phyloP scores from a whole-genome alignment of 257 asterid species.

The Phtheirospermum japonicum region DNA sequence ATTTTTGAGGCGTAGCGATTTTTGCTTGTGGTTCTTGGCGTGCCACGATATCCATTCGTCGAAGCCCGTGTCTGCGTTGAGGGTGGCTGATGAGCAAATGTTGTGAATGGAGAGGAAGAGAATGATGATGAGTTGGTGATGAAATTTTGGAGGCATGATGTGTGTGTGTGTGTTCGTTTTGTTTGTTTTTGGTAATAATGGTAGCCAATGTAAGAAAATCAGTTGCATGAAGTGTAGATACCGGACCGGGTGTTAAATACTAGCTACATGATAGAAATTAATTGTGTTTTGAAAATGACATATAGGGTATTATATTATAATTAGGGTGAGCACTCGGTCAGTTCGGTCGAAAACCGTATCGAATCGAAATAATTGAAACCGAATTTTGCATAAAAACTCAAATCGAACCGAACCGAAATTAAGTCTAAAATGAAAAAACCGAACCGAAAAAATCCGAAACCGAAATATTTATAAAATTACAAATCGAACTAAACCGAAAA shows the following conservation, averaged over 20 bases:
- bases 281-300: not conserved
- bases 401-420: too few species aligned
- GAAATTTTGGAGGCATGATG: conserved; percentile 33
- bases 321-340: too few species aligned
- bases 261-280: not conserved
- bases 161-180: not conserved
- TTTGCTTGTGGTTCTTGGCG: conserved; percentile 29
- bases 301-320: not conserved
- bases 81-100: conserved; percentile 21
- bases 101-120: conserved; percentile 24
- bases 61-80: conserved; percentile 18
- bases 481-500: too few species aligned
- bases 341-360: too few species aligned
- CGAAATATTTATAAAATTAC: too few species aligned
- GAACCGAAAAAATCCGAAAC: too few species aligned
- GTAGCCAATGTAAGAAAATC: not conserved
- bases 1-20: not conserved
- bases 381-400: too few species aligned
- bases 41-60: conserved; percentile 45
- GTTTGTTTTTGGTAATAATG: not conserved
- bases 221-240: not conserved
- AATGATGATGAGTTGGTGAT: conserved; percentile 12
- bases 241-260: too few species aligned
- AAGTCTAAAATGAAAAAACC: too few species aligned
- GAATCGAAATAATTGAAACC: too few species aligned